Base-by-base conservation (phyloP, 108 stramenopile genomes). In the Hondaea fermentalgiana region DNA sequence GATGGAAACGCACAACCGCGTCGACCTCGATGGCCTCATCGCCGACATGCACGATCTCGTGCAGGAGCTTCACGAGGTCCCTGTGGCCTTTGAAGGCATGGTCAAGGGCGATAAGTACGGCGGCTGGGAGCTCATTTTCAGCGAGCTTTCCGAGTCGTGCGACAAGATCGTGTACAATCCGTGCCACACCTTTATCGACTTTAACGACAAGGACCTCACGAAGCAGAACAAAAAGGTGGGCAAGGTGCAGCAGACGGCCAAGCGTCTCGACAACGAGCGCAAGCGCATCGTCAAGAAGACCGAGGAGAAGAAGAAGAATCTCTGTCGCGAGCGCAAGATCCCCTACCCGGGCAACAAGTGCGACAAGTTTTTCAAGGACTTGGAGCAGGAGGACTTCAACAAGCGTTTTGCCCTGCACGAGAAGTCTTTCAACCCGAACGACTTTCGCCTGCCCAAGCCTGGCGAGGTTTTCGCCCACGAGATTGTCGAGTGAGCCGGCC, bases 51-150 rank as follows among this genome's bases (percentile, higher is more conserved):
- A 83, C 1, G 76, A 83, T 83, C 51, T 83, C n/a, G 76, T 83
- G 45, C 76, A 83, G 28, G 76, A 83, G 76, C 76, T 83, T 6
- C 76, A 83, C 76, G 76, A 83, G 76, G 76, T 83, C n/a, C 76
- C 76, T 35, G 76, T 83, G 76, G 76, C 76, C 25, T 83, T 83
- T 4, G 76, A 83, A 45, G 76, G 76, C 51, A 83, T 83, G 76
- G 76, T 83, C n/a, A 83, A 83, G 76, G 76, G 76, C 51, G 76
- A 83, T 4, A 83, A 83, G 5, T 83, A 83, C 76, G 76, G 76
- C 51, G 45, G 19, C 49, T 83, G 76, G 76, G 76, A 83, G 23
- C 76, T 83, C 28, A 83, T 83, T 23, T 83, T 83, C 3, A 53
- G 49, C 25, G 76, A 83, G 76, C 76, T 83, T 47, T 53, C 49